These are phyloP conservation scores for Lanmaoa rubissima DNA, from an alignment of 768 basidiomycete species.

Conservation along the genomic window DNA sequence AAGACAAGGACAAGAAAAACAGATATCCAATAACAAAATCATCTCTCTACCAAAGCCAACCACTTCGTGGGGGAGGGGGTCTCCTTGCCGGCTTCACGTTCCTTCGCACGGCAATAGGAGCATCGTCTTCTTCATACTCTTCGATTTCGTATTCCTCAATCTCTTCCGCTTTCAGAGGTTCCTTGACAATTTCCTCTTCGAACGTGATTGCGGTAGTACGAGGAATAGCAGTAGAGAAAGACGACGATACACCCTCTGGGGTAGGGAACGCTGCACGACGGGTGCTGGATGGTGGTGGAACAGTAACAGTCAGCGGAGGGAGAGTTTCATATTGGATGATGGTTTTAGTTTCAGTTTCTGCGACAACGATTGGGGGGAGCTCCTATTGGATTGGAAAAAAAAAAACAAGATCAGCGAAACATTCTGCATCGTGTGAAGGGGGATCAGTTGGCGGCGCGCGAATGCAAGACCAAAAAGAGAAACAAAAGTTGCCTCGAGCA, in stretches of 20 bases:
- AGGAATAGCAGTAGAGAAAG: conserved; percentile 60
- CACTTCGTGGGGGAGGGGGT: conserved; percentile 43
- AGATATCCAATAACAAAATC: conserved; percentile 33
- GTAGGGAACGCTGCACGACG: conserved; percentile 71
- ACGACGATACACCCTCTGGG: conserved; percentile 60
- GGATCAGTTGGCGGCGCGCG: conserved; percentile 37
- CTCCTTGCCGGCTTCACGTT: conserved; percentile 45
- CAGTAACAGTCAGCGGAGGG: conserved; percentile 61
- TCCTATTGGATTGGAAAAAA: conserved; percentile 34
- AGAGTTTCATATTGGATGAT: conserved; percentile 49
- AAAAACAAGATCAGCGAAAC: conserved; percentile 35
- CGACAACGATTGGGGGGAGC: conserved; percentile 38
- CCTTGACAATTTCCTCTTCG: conserved; percentile 52
- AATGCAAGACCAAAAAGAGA: conserved; percentile 17
- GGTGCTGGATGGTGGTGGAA: conserved; percentile 76
- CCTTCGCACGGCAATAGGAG: conserved; percentile 41
- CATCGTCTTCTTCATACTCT: conserved; percentile 44
- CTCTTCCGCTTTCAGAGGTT: conserved; percentile 37
- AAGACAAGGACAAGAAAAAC: conserved; percentile 31
- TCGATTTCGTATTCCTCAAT: conserved; percentile 36
- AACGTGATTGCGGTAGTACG: conserved; percentile 72
- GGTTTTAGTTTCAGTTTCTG: conserved; percentile 64
- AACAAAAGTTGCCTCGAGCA: conserved; percentile 37
- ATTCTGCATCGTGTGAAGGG: conserved; percentile 29
- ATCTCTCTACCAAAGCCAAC: conserved; percentile 57